Evolutionary conservation across 73 alveolate genomes (phyloP).

Genomic region (Halteria grandinella): DNA sequence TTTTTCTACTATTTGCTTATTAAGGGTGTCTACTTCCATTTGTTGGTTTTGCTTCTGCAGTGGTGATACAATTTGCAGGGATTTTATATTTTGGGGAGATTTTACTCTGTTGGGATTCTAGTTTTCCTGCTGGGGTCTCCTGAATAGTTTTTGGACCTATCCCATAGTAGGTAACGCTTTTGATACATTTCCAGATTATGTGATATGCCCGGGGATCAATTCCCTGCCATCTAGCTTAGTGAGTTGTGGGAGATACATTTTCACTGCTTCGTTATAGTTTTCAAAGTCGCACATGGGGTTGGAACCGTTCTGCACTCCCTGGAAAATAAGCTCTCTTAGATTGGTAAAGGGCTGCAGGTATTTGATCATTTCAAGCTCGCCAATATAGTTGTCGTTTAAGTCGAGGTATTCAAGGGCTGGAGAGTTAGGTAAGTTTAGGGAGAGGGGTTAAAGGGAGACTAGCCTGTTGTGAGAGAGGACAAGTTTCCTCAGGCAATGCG

Average conservation of each 20-base stretch:
- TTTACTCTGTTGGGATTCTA: neutral
- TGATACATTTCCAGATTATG: too few species aligned
- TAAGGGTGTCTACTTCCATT: conserved; percentile 17
- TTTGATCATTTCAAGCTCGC: conserved; percentile 11
- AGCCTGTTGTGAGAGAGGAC: conserved; percentile 29
- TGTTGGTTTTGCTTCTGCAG: neutral
- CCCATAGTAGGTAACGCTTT: neutral
- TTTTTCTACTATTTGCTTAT: conserved; percentile 33
- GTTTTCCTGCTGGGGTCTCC: conserved; percentile 3
- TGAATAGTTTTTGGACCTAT: neutral
- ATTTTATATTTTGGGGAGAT: neutral
- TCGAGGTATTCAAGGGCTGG: conserved; percentile 8
- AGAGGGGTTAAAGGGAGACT: conserved; percentile 6
- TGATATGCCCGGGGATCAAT: too few species aligned
- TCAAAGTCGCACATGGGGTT: conserved; percentile 48
- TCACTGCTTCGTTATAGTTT: conserved; percentile 42
- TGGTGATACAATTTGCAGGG: neutral
- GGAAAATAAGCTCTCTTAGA: neutral
- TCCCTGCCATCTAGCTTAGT: conserved; percentile 27
- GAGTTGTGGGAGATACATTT: conserved; percentile 16
- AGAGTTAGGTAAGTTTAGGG: too few species aligned
- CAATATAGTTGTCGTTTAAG: conserved; percentile 43
- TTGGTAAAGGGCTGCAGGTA: neutral
- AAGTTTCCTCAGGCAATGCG: neutral
- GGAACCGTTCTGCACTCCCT: conserved; percentile 14